phyloP scores from a whole-genome alignment of 1,284 basidiomycete genomes.

The Rhodotorula mucilaginosa region DNA sequence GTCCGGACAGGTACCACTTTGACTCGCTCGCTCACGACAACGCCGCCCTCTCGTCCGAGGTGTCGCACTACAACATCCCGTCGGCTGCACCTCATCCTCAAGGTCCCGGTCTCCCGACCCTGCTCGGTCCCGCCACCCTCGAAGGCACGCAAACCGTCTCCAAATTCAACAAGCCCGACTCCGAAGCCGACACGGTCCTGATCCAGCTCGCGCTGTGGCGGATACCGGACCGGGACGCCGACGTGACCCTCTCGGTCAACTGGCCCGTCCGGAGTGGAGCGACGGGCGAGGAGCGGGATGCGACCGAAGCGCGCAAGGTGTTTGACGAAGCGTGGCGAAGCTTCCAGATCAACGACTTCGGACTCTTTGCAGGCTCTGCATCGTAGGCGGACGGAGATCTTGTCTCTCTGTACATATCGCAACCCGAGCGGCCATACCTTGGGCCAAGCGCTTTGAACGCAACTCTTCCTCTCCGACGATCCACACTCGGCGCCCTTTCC shows the following conservation, averaged over 20 bases:
- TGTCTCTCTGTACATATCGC: background rate
- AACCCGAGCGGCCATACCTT: background rate
- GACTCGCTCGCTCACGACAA: constrained; percentile 90
- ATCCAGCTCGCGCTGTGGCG: constrained; percentile 78
- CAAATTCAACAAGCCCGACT: constrained; percentile 66
- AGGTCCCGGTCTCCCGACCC: constrained; percentile 44
- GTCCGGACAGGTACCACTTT: constrained; percentile 74
- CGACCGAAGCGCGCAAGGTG: constrained; percentile 46
- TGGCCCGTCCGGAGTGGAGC: constrained; percentile 58
- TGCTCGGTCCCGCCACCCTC: constrained; percentile 64
- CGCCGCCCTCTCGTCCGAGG: constrained; percentile 58
- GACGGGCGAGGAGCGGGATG: constrained; percentile 51
- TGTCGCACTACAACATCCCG: constrained; percentile 48
- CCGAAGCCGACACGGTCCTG: constrained; percentile 62
- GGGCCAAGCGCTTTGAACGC: no score
- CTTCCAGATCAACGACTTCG: constrained; percentile 68
- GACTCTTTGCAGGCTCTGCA: constrained; percentile 63
- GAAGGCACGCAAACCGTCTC: constrained; percentile 66
- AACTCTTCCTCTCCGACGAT: no score
- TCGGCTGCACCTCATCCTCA: constrained; percentile 5
- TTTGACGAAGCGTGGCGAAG: constrained; percentile 63
- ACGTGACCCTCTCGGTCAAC: constrained; percentile 79
- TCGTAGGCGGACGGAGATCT: background rate
- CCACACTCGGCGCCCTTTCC: no score
- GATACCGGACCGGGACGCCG: constrained; percentile 56